Conservation (phyloP, 345 rosid species). For the Chamaenerion angustifolium region DNA sequence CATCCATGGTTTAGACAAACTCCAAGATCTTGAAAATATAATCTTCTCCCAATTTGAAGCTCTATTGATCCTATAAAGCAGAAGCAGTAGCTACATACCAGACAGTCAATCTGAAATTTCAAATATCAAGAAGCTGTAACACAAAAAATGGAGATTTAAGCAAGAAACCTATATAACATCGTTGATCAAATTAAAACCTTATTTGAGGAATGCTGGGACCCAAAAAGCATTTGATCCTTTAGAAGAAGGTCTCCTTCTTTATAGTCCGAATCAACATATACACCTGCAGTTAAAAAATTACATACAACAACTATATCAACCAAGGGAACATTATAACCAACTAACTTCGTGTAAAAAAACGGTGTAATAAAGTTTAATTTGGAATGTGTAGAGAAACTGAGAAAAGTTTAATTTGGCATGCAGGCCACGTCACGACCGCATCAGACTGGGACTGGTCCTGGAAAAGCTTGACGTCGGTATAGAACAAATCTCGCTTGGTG, state of each 20-base stretch:
- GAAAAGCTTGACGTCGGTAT: no score
- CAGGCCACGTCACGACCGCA: no score
- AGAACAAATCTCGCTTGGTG: no score
- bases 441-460: no score
- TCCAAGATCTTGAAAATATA: slow-evolving; percentile 58
- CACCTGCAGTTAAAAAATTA: slow-evolving; percentile 32
- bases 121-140: background rate
- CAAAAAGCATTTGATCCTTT: slow-evolving; percentile 72
- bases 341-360: no score
- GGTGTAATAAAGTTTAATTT: no score
- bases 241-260: slow-evolving; percentile 60
- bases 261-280: slow-evolving; percentile 42
- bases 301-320: no score
- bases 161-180: no score
- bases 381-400: no score
- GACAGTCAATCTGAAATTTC: slow-evolving; percentile 60
- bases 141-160: background rate
- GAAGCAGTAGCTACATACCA: slow-evolving; percentile 82
- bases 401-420: no score
- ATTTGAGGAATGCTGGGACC: slow-evolving; percentile 65
- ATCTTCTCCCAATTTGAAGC: slow-evolving; percentile 69
- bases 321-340: no score
- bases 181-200: slow-evolving; percentile 25
- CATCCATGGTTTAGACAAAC: slow-evolving; percentile 23
- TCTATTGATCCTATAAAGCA: slow-evolving; percentile 69